Percentiles rank a stretch among this genome's conserved stretches.
Evolutionary conservation across 1,284 basidiomycete species (phyloP).

Genomic region (Leccinum griseonigrum): DNA sequence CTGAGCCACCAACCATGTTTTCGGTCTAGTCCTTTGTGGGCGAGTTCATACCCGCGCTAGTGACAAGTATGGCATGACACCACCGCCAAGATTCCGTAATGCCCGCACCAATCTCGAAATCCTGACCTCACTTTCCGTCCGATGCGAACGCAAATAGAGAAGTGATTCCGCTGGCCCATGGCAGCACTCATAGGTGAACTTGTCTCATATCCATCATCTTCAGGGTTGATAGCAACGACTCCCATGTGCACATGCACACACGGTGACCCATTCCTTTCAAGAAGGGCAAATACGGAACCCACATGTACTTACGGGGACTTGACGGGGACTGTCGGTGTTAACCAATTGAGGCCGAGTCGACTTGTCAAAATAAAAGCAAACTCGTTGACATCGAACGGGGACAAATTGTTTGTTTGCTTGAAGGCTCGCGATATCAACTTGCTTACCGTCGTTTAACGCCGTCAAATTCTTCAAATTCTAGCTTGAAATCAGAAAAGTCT

Average conservation of each 20-base stretch:
- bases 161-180: neutral
- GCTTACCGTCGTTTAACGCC: neutral
- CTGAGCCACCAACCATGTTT: neutral
- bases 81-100: constrained; percentile 19
- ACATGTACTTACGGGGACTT: neutral
- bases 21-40: constrained; percentile 19
- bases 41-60: constrained; percentile 2
- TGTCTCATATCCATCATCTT: constrained; percentile 10
- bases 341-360: neutral
- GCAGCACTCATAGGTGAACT: neutral
- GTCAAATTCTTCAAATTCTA: neutral
- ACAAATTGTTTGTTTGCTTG: neutral
- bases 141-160: constrained; percentile 4
- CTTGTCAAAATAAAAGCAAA: neutral
- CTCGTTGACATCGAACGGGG: too few species aligned
- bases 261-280: neutral
- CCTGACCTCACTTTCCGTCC: constrained; percentile 3
- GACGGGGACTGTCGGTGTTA: neutral
- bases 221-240: neutral
- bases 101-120: neutral
- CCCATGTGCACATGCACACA: neutral
- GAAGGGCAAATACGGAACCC: neutral
- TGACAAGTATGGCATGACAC: constrained; percentile 1
- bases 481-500: neutral
- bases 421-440: neutral